Base-by-base conservation (phyloP, 768 basidiomycete species). In the Sistotremastrum suecicum region DNA sequence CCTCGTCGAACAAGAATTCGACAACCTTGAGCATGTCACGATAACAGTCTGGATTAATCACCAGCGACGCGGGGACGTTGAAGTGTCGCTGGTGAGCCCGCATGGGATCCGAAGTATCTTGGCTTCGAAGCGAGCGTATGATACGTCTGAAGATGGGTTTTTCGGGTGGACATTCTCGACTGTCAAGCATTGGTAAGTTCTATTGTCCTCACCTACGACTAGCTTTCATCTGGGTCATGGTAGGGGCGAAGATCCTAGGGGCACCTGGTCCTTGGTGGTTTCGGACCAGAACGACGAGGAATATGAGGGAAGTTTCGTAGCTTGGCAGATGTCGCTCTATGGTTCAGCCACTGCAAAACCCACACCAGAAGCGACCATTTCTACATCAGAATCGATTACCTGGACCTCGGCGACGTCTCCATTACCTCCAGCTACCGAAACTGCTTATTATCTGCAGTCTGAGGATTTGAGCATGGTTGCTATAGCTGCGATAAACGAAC, bases 131-230 rank as follows among this genome's bases (percentile, higher is more conserved):
- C 54, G 71, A 47, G 39, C 63, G 45, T 65, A 60, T 37, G 71
- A 72, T 44, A 60, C 61, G 12, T 63, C 56, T 10, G 45, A 49
- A 20, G 58, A 52, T 4, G 71, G 71, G 2, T 66, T 66, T 50
- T 51, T 57, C 4, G 68, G 68, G 5, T 72, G 71, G 71, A 65
- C 63, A 46, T 72, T 72, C 53, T 70, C 70, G 69, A 61, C 62
- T 39, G 58, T 71, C 45, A 72, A 72, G 55, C 71, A 72, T 51
- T 72, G 71, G 69, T 69, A 41, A 48, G 66, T 52, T 7, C 40
- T 34, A 31, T 35, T 3, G 35, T 5, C 40, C 6, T 41, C 3
- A 29, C 11, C 11, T 30, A 30, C 36, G 7, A 36, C 37, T 35
- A 46, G 30, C 28, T 12, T 39, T 42, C 34, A 5, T 43, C n/a